These are phyloP conservation scores for Trypanosoma lewisi DNA, from an alignment of 208 protist genomes.

Conservation along the genomic window DNA sequence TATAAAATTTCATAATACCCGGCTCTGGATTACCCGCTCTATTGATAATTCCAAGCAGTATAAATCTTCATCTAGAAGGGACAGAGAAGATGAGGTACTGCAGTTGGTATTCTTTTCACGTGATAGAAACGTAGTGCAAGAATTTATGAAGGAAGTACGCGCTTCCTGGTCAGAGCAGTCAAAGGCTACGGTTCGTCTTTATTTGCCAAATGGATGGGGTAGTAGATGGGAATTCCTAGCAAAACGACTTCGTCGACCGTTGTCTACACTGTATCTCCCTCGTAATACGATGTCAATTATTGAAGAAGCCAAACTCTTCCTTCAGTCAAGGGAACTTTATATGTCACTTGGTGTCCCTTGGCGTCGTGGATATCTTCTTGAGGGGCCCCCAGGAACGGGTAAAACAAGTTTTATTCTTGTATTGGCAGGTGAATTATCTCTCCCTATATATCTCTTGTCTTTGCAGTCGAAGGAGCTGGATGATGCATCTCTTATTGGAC, in stretches of 20 bases:
- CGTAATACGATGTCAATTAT: constrained; percentile 43
- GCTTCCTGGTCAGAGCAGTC: constrained; percentile 53
- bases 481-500: constrained; percentile 81
- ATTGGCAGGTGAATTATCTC: constrained; percentile 87
- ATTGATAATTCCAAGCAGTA: constrained; percentile 73
- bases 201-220: constrained; percentile 53
- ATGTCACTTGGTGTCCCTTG: constrained; percentile 91
- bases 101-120: constrained; percentile 70
- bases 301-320: constrained; percentile 83
- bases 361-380: constrained; percentile 93
- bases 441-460: constrained; percentile 92
- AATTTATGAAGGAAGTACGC: constrained; percentile 56
- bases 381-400: constrained; percentile 93
- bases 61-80: constrained; percentile 27
- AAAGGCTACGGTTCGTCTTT: constrained; percentile 63
- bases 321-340: constrained; percentile 82
- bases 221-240: constrained; percentile 66
- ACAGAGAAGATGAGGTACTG: constrained; percentile 79
- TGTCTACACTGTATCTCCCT: constrained; percentile 76
- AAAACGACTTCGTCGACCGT: constrained; percentile 54
- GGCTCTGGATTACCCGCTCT: constrained; percentile 67
- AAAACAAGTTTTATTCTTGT: constrained; percentile 93
- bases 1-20: constrained; percentile 50
- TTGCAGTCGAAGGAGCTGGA: constrained; percentile 70
- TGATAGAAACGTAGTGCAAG: constrained; percentile 43